phyloP scores from a whole-genome alignment of 2,329 filamentous ascomycete genomes.

The Ambrosiella beaveri region DNA sequence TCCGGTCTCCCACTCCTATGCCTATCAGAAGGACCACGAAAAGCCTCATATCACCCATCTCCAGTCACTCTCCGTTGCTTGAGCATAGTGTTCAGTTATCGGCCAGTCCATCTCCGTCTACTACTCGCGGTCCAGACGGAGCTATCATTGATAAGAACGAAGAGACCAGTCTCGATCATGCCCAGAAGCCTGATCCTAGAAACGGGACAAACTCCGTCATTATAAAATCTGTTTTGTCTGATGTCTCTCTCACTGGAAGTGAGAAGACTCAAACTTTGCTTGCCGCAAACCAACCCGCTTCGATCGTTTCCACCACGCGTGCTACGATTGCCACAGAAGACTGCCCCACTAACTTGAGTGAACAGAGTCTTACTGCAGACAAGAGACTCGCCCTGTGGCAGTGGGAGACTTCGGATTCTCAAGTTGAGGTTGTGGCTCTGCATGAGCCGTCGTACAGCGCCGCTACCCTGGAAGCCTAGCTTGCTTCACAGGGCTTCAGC shows the following conservation, averaged over 20 bases:
- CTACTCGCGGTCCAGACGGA: not conserved
- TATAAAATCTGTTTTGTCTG: not conserved
- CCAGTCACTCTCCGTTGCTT: not conserved
- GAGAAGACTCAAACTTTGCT: not conserved
- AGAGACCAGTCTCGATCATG: not conserved
- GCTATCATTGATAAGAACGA: not conserved
- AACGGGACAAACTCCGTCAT: not conserved
- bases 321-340: not conserved
- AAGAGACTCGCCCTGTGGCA: conserved; percentile 7
- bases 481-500: conserved; percentile 10
- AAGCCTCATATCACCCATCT: not conserved
- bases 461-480: conserved; percentile 10
- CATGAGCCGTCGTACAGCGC: not conserved
- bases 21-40: not conserved
- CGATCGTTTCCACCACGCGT: not conserved
- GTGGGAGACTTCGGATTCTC: not conserved
- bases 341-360: not conserved
- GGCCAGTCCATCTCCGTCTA: not conserved
- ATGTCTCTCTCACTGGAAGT: not conserved
- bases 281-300: not conserved
- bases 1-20: not conserved
- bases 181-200: not conserved
- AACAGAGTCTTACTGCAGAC: not conserved
- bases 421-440: conserved; percentile 11
- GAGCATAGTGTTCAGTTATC: not conserved